Conservation (phyloP, 2,329 filamentous ascomycete genomes). For the Aspergillus sp. region DNA sequence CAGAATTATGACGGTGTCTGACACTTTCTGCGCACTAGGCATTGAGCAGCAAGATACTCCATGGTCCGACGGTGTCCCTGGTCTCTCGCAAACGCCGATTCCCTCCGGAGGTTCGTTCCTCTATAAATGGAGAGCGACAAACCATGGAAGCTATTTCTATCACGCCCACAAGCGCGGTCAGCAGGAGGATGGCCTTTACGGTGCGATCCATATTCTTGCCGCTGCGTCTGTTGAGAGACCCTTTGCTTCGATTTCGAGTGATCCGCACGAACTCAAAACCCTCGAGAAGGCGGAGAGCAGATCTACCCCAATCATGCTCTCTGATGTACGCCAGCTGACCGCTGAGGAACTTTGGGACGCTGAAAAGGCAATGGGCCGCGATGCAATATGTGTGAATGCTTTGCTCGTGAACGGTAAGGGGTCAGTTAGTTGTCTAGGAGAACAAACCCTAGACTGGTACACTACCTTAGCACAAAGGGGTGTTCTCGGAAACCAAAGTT, state of each 20-base stretch:
- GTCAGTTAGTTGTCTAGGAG: conserved; percentile 50
- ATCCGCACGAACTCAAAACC: conserved; percentile 36
- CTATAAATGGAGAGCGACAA: conserved; percentile 54
- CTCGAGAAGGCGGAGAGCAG: conserved; percentile 52
- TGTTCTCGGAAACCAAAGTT: conserved; percentile 14
- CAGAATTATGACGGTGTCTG: background rate
- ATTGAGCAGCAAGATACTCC: conserved; percentile 53
- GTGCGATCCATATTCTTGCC: conserved; percentile 52
- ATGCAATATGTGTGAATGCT: conserved; percentile 58
- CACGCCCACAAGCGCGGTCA: conserved; percentile 57
- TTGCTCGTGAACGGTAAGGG: conserved; percentile 62
- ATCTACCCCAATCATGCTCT: conserved; percentile 51
- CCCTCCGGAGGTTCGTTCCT: conserved; percentile 49
- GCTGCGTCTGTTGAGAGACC: conserved; percentile 42
- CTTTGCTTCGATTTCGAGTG: conserved; percentile 49
- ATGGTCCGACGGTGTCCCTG: conserved; percentile 60
- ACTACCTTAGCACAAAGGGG: conserved; percentile 21
- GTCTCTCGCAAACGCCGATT: conserved; percentile 55
- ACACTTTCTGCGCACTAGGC: conserved; percentile 11
- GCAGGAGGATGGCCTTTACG: conserved; percentile 60
- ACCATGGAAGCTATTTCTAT: conserved; percentile 61
- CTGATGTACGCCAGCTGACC: conserved; percentile 56
- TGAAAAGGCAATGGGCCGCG: conserved; percentile 27
- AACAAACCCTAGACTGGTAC: conserved; percentile 43
- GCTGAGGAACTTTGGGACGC: conserved; percentile 43